These are phyloP conservation scores for Lipomyces anomalus DNA, from an alignment of 805 yeast genomes.

Conservation along the genomic window DNA sequence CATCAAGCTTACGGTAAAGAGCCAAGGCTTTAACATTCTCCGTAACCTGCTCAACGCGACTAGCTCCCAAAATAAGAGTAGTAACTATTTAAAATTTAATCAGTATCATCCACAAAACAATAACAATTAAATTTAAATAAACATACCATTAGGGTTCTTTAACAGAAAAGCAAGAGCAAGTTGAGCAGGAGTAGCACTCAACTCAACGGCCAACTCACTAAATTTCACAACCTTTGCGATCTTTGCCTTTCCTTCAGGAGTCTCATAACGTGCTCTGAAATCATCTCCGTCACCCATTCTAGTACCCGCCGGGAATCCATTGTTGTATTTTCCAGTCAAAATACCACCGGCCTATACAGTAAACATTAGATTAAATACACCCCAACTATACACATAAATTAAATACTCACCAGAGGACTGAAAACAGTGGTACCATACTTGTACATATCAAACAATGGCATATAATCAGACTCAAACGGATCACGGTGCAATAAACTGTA, in stretches of 20 bases:
- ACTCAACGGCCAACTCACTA: constrained; percentile 27
- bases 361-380: not conserved
- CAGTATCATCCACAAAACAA: not conserved
- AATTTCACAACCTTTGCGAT: constrained; percentile 27
- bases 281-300: constrained; percentile 18
- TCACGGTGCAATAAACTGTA: constrained; percentile 29
- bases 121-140: not conserved
- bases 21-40: constrained; percentile 31
- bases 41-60: constrained; percentile 29
- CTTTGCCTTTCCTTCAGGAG: constrained; percentile 26
- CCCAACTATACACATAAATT: not conserved
- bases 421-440: constrained; percentile 33
- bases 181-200: constrained; percentile 29
- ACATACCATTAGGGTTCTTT: constrained; percentile 28
- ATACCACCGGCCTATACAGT: constrained; percentile 29
- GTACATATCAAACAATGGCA: constrained; percentile 30
- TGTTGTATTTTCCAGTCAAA: constrained; percentile 33
- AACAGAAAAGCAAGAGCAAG: constrained; percentile 32
- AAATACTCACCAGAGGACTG: constrained; percentile 26
- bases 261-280: constrained; percentile 19
- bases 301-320: constrained; percentile 28
- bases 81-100: constrained; percentile 15
- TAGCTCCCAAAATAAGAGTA: constrained; percentile 32
- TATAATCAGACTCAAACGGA: constrained; percentile 29
- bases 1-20: constrained; percentile 28